phyloP scores from a whole-genome alignment of 306 rosid genomes.

The Phaseolus lunatus region DNA sequence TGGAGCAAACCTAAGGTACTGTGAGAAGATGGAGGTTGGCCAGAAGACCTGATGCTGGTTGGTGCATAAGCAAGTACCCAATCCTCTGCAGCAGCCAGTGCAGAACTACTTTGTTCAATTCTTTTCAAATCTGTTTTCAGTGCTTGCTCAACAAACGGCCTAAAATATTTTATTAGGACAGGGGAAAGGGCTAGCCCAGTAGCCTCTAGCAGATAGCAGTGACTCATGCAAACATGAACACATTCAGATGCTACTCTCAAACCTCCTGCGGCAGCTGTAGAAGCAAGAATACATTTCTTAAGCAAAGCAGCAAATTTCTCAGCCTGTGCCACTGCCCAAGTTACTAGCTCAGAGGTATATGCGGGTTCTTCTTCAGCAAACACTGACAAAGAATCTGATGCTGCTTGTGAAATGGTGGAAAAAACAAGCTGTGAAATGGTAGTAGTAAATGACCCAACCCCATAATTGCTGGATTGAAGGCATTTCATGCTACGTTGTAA shows the following conservation, averaged over 20 bases:
- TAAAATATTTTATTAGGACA: conserved; percentile 64
- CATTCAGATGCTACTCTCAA: conserved; percentile 79
- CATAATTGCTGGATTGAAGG: conserved; percentile 49
- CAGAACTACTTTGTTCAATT: conserved; percentile 82
- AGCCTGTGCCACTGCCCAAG: conserved; percentile 86
- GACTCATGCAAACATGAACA: conserved; percentile 76
- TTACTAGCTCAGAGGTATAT: conserved; percentile 85
- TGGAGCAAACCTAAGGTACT: conserved; percentile 47
- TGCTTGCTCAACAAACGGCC: conserved; percentile 73
- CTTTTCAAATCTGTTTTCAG: conserved; percentile 65
- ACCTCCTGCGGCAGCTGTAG: conserved; percentile 80
- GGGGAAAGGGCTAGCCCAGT: conserved; percentile 87
- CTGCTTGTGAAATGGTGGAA: conserved; percentile 78
- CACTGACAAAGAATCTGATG: conserved; percentile 69
- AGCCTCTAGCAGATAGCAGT: conserved; percentile 72
- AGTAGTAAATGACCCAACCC: conserved; percentile 60
- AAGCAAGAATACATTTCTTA: conserved; percentile 70
- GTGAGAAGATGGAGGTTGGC: conserved; percentile 53
- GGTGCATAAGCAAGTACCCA: conserved; percentile 72
- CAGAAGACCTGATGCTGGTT: conserved; percentile 48
- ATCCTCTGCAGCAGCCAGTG: conserved; percentile 81
- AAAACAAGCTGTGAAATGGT: conserved; percentile 73
- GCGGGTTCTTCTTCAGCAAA: conserved; percentile 84
- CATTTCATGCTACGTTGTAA: conserved; percentile 53
- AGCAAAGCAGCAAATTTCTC: conserved; percentile 58